These are phyloP conservation scores for Cryptosporidium xiaoi DNA, from an alignment of 169 alveolate genomes.

Conservation along the genomic window DNA sequence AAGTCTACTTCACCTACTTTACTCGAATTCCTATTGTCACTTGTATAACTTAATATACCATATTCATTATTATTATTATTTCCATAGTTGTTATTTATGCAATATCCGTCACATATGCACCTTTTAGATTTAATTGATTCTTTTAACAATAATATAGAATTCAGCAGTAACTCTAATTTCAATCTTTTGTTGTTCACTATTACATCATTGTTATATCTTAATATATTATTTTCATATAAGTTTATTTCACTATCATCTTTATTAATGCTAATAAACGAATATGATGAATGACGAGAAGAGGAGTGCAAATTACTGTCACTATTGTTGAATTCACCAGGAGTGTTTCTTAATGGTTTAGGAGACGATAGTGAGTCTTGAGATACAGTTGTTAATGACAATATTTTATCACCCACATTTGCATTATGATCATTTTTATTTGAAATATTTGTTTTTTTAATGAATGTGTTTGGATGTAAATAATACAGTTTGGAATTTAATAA, in stretches of 20 bases:
- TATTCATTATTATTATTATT: neutral
- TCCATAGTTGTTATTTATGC: too few relatives aligned
- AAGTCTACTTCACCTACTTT: constrained; percentile 25
- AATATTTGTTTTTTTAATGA: neutral
- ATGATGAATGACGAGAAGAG: too few relatives aligned
- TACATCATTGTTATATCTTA: neutral
- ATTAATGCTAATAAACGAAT: too few relatives aligned
- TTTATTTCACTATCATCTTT: neutral
- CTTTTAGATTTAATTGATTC: neutral
- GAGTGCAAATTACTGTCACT: too few relatives aligned
- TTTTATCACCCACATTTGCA: neutral
- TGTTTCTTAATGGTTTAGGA: too few relatives aligned
- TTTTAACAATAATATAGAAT: neutral
- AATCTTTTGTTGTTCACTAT: neutral
- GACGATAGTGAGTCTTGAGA: too few relatives aligned
- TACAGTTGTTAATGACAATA: neutral
- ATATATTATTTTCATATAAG: neutral
- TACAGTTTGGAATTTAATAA: constrained; percentile 51
- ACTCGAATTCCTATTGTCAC: neutral
- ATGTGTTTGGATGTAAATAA: constrained; percentile 47
- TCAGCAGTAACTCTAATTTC: constrained; percentile 13
- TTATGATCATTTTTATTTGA: neutral
- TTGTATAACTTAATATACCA: neutral
- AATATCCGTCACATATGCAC: neutral
- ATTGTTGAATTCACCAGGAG: too few relatives aligned